A percentile compares a stretch with the other conserved stretches of the same genome.
phyloP scores from a whole-genome alignment of 106 monocot species.

The Gastrodia elata region DNA sequence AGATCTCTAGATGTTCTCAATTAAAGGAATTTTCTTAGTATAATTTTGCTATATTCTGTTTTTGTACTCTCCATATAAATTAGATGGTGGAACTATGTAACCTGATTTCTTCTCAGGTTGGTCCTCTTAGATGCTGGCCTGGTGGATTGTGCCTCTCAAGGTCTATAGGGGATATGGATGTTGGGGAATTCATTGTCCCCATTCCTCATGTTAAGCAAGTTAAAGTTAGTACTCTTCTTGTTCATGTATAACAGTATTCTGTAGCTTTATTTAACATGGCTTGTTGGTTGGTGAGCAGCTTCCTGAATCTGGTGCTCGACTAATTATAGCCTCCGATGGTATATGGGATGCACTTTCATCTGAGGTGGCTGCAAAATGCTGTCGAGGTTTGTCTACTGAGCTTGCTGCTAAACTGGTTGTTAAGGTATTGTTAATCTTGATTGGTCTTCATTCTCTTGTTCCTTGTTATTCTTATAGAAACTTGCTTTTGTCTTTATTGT shows the following conservation, averaged over 20 bases:
- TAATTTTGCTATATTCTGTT: neutral
- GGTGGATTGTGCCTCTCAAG: conserved; percentile 96
- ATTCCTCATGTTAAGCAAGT: conserved; percentile 99
- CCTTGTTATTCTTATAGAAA: neutral
- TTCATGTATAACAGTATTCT: conserved; percentile 1
- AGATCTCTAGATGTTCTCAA: neutral
- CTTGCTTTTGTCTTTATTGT: neutral
- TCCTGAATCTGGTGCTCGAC: conserved; percentile 64
- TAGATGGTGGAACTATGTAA: neutral
- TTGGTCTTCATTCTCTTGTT: neutral
- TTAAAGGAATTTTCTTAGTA: neutral
- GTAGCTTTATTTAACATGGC: neutral
- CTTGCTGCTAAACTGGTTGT: conserved; percentile 90
- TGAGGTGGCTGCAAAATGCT: conserved; percentile 71
- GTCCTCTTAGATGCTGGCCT: conserved; percentile 95
- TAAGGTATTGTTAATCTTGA: conserved; percentile 42
- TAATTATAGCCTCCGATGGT: conserved; percentile 96
- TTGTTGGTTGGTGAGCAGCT: conserved; percentile 43
- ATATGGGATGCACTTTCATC: conserved; percentile 92
- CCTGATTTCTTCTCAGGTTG: conserved; percentile 40
- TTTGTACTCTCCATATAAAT: neutral
- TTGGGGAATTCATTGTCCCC: conserved; percentile 95
- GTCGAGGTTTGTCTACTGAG: conserved; percentile 77
- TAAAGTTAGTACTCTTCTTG: conserved; percentile 40
- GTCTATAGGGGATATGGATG: conserved; percentile 94